Conservation (phyloP, 2,329 filamentous ascomycete genomes). For the Exophiala sp. region DNA sequence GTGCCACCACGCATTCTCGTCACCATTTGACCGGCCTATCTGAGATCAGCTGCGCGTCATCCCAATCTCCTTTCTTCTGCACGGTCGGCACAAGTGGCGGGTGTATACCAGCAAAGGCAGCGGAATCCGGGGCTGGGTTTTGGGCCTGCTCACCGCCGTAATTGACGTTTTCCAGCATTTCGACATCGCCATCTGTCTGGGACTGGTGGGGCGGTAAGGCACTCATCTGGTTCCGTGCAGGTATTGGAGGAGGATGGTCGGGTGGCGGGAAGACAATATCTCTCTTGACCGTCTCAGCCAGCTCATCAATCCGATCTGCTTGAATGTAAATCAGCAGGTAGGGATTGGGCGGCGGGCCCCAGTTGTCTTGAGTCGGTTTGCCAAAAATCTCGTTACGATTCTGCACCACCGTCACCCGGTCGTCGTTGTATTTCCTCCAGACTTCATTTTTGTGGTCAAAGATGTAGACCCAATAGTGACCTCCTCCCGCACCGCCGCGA, state of each 20-base stretch:
- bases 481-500: conserved; percentile 59
- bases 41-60: conserved; percentile 20
- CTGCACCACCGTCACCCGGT: conserved; percentile 62
- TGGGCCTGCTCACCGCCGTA: conserved; percentile 24
- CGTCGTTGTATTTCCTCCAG: conserved; percentile 95
- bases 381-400: conserved; percentile 56
- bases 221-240: conserved; percentile 15
- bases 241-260: conserved; percentile 13
- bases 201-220: conserved; percentile 13
- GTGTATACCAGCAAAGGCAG: conserved; percentile 1
- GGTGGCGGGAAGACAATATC: conserved; percentile 30
- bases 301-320: conserved; percentile 55
- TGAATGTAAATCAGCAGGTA: conserved; percentile 66
- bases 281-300: conserved; percentile 54
- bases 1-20: conserved; percentile 15
- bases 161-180: conserved; percentile 22
- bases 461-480: conserved; percentile 97
- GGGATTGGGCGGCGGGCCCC: conserved; percentile 52
- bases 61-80: conserved; percentile 16
- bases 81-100: conserved; percentile 4
- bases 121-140: not conserved
- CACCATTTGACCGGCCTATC: conserved; percentile 21
- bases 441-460: conserved; percentile 73
- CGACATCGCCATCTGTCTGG: conserved; percentile 16
- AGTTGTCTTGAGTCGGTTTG: conserved; percentile 19